Base-by-base conservation (phyloP, 768 basidiomycete genomes). In the Boletus sensibilis region DNA sequence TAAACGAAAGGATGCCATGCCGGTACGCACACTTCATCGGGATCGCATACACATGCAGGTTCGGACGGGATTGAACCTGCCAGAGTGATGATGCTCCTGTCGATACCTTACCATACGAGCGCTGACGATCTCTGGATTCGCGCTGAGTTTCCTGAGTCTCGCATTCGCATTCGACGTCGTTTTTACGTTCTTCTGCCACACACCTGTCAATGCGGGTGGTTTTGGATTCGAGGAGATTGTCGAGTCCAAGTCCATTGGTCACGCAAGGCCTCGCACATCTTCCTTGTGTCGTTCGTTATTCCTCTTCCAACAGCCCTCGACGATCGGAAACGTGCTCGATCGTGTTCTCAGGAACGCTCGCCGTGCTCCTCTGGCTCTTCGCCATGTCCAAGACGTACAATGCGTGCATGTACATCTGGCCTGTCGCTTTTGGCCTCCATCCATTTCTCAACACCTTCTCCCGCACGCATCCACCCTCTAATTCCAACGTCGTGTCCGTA, bases 141-240 rank as follows among this genome's bases (percentile, higher is more conserved):
- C 76, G 1, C 69, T 86, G 18, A 75, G 73, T 46, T 84, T 83
- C 71, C 73, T 81, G 59, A 75, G 75, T 14, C 81, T 81, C 0
- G 78, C 79, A 1, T 88, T 84, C 61, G 84, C n/a, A n/a, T n/a
- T n/a, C n/a, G n/a, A 86, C 50, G 82, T 83, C 7, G 78, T 85
- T 4, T 86, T 87, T 60, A 80, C 83, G 6, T 75, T 88, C n/a
- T 84, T 83, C 62, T 85, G 82, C 57, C 88, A 85, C 63, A 81
- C 86, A 4, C 75, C 82, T 14, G 66, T 87, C 16, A 54, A 72
- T 37, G 62, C 74, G 0, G 86, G 86, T 5, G 86, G 86, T 5
- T 72, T 87, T 6, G 74, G 75, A 5, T 81, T 86, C 54, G 74
- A 79, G 27, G 86, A 85, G 21, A 54, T 58, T 20, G 5, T 50